Evolutionary conservation across 257 asterid species (phyloP).

Genomic region (Ilex aquifolium): DNA sequence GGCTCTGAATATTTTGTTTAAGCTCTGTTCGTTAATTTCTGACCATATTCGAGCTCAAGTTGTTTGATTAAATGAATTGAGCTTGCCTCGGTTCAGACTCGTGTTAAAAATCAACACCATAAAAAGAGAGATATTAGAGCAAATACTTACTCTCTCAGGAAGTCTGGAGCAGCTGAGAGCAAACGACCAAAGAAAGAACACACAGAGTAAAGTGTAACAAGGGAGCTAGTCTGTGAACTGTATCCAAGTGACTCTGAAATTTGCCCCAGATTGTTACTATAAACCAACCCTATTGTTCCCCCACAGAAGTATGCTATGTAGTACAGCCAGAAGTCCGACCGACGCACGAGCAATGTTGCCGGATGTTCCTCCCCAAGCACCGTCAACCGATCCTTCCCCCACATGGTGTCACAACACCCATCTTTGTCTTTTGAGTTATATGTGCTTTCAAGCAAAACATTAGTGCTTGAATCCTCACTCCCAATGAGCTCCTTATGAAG

Average conservation of each 20-base stretch:
- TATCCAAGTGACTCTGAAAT: conserved; percentile 57
- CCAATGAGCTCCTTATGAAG: conserved; percentile 17
- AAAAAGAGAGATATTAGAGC: too few relatives aligned
- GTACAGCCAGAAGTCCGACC: conserved; percentile 65
- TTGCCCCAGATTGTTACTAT: conserved; percentile 67
- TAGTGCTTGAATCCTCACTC: conserved; percentile 5
- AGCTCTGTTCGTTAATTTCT: too few relatives aligned
- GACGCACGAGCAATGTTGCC: conserved; percentile 22
- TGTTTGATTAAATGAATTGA: too few relatives aligned
- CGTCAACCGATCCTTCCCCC: conserved; percentile 18
- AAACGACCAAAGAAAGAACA: conserved; percentile 70
- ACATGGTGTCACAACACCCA: conserved; percentile 10
- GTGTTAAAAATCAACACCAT: too few relatives aligned
- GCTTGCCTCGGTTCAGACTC: too few relatives aligned
- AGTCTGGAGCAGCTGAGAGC: conserved; percentile 53
- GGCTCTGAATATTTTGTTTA: too few relatives aligned
- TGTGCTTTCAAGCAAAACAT: conserved; percentile 6
- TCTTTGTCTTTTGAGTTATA: conserved; percentile 15
- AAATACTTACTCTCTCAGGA: conserved; percentile 33
- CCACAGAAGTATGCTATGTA: conserved; percentile 50
- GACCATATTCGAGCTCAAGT: too few relatives aligned
- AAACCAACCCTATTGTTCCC: conserved; percentile 59
- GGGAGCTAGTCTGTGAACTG: conserved; percentile 25
- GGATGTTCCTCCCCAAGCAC: conserved; percentile 65
- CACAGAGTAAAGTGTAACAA: conserved; percentile 59